Evolutionary conservation across 108 stramenopile species (phyloP), one percentile per base, ranked within the genome.

Genomic region (Conticribra guillardii): DNA sequence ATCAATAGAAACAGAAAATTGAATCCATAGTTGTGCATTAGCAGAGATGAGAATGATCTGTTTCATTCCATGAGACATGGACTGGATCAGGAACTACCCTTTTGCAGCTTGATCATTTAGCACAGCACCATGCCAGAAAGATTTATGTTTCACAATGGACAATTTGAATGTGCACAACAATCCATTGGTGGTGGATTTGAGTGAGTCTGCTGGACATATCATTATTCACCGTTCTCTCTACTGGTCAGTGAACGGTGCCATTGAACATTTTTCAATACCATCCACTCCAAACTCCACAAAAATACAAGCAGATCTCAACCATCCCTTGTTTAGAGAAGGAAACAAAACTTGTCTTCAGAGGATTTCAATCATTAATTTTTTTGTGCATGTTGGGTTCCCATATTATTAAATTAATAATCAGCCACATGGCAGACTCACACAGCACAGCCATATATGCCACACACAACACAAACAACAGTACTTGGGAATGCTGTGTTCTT

Each of bases 261-360:
- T 74, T 49, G 73, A 74, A 52, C 67, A 74, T 59, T 50, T 0
- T 74, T 74, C 46, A 74, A 74, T 58, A 74, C 73, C 0, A 47
- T 74, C 1, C 73, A 74, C 2, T 60, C 71, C 14, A 1, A 50
- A 3, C 48, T 69, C 1, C 30, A 59, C 8, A 50, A 18, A 27
- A 59, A 59, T 11, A 19, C 0, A 32, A 30, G 22, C 24, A 17
- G 1, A 28, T 62, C 51, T 57, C 48, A 5, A 37, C 30, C 30
- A 30, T 64, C 1, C 4, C 21, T 54, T 37, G 31, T 24, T 73
- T 73, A 44, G 62, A 31, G 41, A 64, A 73, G 48, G 9, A 37
- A 17, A 53, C 62, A 3, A 71, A 71, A 54, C 19, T 19, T 26
- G 62, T 71, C 16, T 46, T 71, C 53, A 60, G 53, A 51, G 44